A percentile compares a stretch with the other conserved stretches of the same genome.
Conservation (phyloP, 805 yeast genomes). For the Vanderwaltozyma tropicalis region DNA sequence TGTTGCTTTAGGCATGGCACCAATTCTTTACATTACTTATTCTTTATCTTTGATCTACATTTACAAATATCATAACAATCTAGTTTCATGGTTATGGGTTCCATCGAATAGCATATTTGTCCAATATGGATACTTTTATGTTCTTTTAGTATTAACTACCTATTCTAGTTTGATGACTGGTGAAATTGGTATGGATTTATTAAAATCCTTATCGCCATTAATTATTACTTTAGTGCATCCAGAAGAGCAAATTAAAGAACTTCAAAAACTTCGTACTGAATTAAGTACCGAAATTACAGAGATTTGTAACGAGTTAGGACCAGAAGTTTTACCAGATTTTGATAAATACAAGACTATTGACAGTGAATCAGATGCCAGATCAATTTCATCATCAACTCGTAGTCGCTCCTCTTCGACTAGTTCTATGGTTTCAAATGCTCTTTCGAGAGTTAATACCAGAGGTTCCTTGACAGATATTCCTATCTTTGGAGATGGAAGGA, state of each 20-base stretch:
- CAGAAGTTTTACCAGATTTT: slow-evolving; percentile 80
- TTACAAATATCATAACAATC: slow-evolving; percentile 21
- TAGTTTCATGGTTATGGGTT: slow-evolving; percentile 27
- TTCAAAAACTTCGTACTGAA: slow-evolving; percentile 49
- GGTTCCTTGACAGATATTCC: slow-evolving; percentile 57
- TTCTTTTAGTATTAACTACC: slow-evolving; percentile 59
- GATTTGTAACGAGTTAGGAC: slow-evolving; percentile 74
- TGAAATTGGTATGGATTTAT: slow-evolving; percentile 80
- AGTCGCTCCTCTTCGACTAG: slow-evolving; percentile 23
- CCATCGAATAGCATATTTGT: slow-evolving; percentile 15
- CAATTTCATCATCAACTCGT: slow-evolving; percentile 12
- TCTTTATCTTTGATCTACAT: slow-evolving; percentile 37
- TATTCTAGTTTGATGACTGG: slow-evolving; percentile 83
- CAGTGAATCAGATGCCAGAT: slow-evolving; percentile 3
- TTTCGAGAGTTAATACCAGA: slow-evolving; percentile 52
- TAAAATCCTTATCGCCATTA: slow-evolving; percentile 72
- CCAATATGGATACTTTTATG: slow-evolving; percentile 39
- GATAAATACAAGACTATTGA: slow-evolving; percentile 27
- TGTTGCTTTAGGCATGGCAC: slow-evolving; percentile 76
- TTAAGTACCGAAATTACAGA: slow-evolving; percentile 67
- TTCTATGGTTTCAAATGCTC: slow-evolving; percentile 40
- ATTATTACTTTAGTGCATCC: slow-evolving; percentile 34
- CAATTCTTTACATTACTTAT: slow-evolving; percentile 68
- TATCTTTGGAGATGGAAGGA: slow-evolving; percentile 32
- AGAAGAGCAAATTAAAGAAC: slow-evolving; percentile 34